phyloP scores from a whole-genome alignment of 176 grass and related monocot species.

The Miscanthus lutarioriparius region DNA sequence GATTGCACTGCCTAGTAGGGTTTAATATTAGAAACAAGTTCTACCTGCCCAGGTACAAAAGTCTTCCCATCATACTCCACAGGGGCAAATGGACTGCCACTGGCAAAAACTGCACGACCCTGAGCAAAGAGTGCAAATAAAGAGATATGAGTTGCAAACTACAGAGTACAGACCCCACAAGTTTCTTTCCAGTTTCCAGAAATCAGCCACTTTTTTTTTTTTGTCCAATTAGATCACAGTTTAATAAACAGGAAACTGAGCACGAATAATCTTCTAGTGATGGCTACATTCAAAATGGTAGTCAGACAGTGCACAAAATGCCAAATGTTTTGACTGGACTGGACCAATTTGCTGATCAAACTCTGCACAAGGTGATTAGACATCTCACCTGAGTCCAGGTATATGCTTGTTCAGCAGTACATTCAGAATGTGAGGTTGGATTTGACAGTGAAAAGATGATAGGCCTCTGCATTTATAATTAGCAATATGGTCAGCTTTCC shows the following conservation, averaged over 20 bases:
- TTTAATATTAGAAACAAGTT: slow-evolving; percentile 20
- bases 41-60: slow-evolving; percentile 86
- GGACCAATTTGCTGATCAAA: not conserved
- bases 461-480: slow-evolving; percentile 60
- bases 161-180: not conserved
- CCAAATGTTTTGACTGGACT: not conserved
- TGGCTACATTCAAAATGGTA: not conserved
- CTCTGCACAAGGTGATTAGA: not conserved
- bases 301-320: not conserved
- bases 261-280: not conserved
- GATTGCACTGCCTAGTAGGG: not conserved
- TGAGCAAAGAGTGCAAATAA: slow-evolving; percentile 46
- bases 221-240: slow-evolving; percentile 7
- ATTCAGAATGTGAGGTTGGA: slow-evolving; percentile 91
- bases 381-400: slow-evolving; percentile 71
- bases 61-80: slow-evolving; percentile 76
- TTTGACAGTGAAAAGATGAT: slow-evolving; percentile 91
- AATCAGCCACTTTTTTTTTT: not conserved
- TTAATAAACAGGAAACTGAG: not conserved
- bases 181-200: not conserved
- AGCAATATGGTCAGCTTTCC: not conserved
- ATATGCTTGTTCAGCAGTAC: slow-evolving; percentile 95
- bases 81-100: slow-evolving; percentile 93
- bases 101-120: slow-evolving; percentile 94
- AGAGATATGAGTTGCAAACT: slow-evolving; percentile 3